Evolutionary conservation across 192 early-diverging fungal genomes (phyloP).

Genomic region (Helicostylum pulchrum): DNA sequence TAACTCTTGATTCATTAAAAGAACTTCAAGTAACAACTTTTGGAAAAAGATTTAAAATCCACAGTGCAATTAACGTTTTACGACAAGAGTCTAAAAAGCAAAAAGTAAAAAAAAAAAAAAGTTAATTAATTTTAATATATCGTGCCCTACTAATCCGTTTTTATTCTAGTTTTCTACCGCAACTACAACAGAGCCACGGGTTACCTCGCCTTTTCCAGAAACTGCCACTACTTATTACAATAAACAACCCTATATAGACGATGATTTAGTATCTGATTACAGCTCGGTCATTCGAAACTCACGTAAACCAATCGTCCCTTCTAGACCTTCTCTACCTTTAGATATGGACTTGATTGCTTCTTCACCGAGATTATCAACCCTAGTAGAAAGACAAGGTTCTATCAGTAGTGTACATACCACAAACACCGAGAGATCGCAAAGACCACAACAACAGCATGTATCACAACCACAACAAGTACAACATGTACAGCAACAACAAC

Average conservation of each 20-base stretch:
- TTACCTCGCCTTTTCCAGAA: no score
- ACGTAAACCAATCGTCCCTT: background rate
- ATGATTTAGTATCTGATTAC: constrained; percentile 16
- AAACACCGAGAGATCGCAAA: no score
- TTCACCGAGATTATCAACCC: constrained; percentile 1
- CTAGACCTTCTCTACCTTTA: constrained; percentile 10
- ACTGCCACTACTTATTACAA: no score
- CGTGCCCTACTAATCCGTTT: no score
- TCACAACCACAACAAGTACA: no score
- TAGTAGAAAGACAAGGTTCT: constrained; percentile 7
- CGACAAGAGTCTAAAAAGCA: constrained; percentile 12
- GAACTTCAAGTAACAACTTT: constrained; percentile 62
- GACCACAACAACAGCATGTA: no score
- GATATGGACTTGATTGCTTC: constrained; percentile 17
- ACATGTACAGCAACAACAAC: no score
- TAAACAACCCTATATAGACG: background rate
- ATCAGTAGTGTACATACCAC: no score
- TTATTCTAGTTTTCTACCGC: no score
- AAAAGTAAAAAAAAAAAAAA: background rate
- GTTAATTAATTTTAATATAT: no score
- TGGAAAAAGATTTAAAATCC: constrained; percentile 62
- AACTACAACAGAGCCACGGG: no score
- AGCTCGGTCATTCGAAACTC: constrained; percentile 13
- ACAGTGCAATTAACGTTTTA: constrained; percentile 56
- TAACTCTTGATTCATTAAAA: constrained; percentile 59